Conservation (phyloP, 2,329 filamentous ascomycete genomes). For the Aspergillus phoenicis region DNA sequence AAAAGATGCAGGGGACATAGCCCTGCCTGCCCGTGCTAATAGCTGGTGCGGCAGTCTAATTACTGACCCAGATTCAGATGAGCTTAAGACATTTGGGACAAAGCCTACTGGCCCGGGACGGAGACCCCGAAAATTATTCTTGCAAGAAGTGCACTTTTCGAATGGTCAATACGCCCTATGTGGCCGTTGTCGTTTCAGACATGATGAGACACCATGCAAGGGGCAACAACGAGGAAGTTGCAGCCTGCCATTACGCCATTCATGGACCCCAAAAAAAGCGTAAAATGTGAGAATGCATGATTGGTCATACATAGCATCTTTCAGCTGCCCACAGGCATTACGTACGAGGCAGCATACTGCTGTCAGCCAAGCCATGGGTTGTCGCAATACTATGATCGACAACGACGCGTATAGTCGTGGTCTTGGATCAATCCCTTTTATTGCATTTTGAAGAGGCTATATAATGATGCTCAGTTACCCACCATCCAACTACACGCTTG, state of each 20-base stretch:
- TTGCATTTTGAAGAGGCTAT: neutral
- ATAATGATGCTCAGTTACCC: neutral
- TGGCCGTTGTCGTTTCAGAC: neutral
- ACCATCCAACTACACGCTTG: neutral
- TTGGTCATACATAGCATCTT: neutral
- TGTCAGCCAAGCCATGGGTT: neutral
- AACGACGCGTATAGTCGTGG: neutral
- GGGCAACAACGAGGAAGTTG: neutral
- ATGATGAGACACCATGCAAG: slow-evolving; percentile 7
- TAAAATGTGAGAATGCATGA: slow-evolving; percentile 3
- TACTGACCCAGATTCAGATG: neutral
- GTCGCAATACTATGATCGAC: neutral
- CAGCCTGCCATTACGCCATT: neutral
- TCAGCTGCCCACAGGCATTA: neutral
- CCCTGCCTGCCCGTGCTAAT: neutral
- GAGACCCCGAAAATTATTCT: neutral
- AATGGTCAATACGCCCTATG: neutral
- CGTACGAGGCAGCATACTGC: neutral
- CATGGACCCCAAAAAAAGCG: neutral
- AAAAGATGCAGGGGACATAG: neutral
- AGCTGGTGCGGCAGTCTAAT: neutral
- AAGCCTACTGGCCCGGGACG: neutral
- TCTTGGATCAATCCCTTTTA: neutral
- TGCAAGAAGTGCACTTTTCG: neutral
- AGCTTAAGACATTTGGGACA: neutral